Evolutionary conservation across 2,329 filamentous ascomycete genomes (phyloP).

Genomic region (Colletotrichum costaricense): DNA sequence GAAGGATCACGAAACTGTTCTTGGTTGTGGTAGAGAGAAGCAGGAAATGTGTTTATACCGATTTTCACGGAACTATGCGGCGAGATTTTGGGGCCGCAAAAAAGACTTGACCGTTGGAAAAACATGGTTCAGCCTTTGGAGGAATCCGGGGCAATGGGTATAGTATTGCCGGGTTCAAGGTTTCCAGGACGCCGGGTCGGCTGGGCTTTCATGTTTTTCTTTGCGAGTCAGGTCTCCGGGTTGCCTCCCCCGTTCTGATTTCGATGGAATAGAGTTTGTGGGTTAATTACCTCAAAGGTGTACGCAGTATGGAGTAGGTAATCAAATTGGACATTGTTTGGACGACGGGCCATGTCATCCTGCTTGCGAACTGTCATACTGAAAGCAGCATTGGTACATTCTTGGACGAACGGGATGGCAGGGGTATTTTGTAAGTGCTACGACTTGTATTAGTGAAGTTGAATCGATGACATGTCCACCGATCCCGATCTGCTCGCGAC

Average conservation of each 20-base stretch:
- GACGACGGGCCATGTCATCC: too few relatives aligned
- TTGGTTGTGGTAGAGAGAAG: not conserved
- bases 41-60: not conserved
- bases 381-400: too few relatives aligned
- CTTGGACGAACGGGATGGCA: too few relatives aligned
- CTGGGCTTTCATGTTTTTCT: not conserved
- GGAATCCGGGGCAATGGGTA: not conserved
- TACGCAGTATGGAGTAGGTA: too few relatives aligned
- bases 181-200: not conserved
- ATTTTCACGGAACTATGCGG: not conserved
- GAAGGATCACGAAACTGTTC: not conserved
- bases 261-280: too few relatives aligned
- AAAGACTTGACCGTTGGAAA: not conserved
- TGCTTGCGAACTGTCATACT: too few relatives aligned
- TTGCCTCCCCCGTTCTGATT: too few relatives aligned
- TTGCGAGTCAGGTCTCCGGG: constrained; percentile 6
- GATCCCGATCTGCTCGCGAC: not conserved
- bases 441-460: not conserved
- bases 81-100: too few relatives aligned
- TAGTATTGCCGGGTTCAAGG: not conserved
- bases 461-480: not conserved
- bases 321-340: too few relatives aligned
- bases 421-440: too few relatives aligned
- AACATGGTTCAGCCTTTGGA: not conserved
- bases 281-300: too few relatives aligned